Evolutionary conservation across 768 basidiomycete genomes (phyloP), one percentile per base, ranked within the genome.

Genomic region (Calocybe gangraenosa): DNA sequence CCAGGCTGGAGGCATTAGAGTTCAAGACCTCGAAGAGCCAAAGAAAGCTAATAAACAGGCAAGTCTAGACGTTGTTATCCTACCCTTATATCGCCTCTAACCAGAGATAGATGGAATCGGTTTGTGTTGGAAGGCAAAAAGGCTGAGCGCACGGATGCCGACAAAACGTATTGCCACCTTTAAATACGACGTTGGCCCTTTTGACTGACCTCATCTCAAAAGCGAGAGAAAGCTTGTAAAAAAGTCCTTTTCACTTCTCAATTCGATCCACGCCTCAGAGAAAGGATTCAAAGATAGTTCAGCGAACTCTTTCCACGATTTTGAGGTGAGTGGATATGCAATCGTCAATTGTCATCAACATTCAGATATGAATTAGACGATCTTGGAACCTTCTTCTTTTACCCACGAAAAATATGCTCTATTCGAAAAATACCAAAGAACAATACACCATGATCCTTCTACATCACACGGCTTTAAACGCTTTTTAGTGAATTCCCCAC

Each of bases 381-480:
- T 68, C 1, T 65, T 96, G 6, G 91, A 92, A 56, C 82, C 81
- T 3, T 79, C 93, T 1, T 77, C 80, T 11, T 92, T 70, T 57
- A 86, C 84, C 0, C 58, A 72, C 2, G 92, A 97, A 67, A 95
- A 95, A 58, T 95, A 79, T 59, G 69, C 66, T 5, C 73, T 98
- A 14, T 97, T 75, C 58, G 62, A 76, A 57, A 73, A 74, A 47
- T 98, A 98, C 62, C 95, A 93, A 61, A 62, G 61, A 22, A 70
- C 80, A 5, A 81, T 96, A 18, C 95, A 98, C 59, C 67, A 79
- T 33, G 92, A 96, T 36, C 51, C 73, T 2, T 79, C 75, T 22
- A 69, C 65, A 1, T 69, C 72, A 25, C 48, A 51, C 3, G 70
- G 75, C 1, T 95, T 95, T 59, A 66, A 65, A 44, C 61, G 77